Percentiles rank a stretch among this genome's conserved stretches.
Conservation (phyloP, 2,329 filamentous ascomycete species). For the Dactylellina sp. region DNA sequence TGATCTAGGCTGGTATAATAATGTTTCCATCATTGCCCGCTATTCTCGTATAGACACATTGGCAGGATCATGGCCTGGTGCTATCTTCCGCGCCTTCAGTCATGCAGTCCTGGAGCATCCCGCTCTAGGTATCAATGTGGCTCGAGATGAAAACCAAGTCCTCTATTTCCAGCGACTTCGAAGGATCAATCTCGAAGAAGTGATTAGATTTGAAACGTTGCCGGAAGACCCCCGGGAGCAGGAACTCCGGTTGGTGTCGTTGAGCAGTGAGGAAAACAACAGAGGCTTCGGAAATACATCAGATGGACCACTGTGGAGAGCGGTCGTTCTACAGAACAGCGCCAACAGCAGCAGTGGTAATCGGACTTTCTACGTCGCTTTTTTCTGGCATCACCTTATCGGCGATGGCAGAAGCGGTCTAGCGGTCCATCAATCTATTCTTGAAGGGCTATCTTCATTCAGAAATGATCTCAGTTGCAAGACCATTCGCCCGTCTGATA, state of each 20-base stretch:
- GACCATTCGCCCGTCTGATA: conserved; percentile 18
- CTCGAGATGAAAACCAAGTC: conserved; percentile 1
- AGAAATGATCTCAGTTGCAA: conserved; percentile 26
- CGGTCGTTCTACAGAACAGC: conserved; percentile 20
- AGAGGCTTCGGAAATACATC: conserved; percentile 25
- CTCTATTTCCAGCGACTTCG: conserved; percentile 29
- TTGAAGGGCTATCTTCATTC: conserved; percentile 28
- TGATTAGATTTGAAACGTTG: conserved; percentile 24
- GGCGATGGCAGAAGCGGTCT: conserved; percentile 38
- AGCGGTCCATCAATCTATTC: conserved; percentile 32
- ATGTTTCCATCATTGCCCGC: conserved; percentile 48
- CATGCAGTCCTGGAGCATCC: conserved; percentile 37
- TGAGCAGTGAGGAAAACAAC: conserved; percentile 36
- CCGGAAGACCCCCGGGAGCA: conserved; percentile 5
- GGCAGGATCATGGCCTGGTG: conserved; percentile 22
- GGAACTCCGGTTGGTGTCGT: conserved; percentile 5
- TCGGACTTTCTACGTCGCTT: conserved; percentile 24
- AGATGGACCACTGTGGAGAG: conserved; percentile 31
- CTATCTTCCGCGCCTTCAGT: conserved; percentile 28
- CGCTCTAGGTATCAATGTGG: conserved; percentile 22
- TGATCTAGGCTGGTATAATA: conserved; percentile 43
- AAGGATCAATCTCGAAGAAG: conserved; percentile 27
- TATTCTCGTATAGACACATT: conserved; percentile 20
- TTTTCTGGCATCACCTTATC: conserved; percentile 50
- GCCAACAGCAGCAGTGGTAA: conserved; percentile 2